Base-by-base conservation (phyloP, 352 stramenopile genomes). In the Pythium apleroticum region DNA sequence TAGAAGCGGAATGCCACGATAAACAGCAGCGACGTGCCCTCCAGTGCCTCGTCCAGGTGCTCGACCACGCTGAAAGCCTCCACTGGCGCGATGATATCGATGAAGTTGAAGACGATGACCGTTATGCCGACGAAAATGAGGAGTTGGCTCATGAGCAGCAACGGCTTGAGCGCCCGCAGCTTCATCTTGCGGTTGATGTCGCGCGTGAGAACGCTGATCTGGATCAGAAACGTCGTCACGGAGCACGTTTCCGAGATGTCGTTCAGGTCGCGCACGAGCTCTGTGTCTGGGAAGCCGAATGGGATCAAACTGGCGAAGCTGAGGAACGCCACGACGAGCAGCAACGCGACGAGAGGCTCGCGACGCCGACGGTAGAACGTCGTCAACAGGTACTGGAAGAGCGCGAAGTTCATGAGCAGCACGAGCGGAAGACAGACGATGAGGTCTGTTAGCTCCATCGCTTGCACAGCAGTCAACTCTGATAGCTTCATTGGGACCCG, bases 291-390 rank as follows among this genome's bases (percentile, higher is more conserved):
- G 30, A 71, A 57, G 5, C 65, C 57, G 43, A 74, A 69, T 0
- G 68, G 66, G 11, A 78, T 52, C n/a, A 77, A 46, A 25, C 31
- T 50, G 6, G 57, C 57, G 52, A 76, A 77, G 31, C 68, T 61
- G 27, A 72, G n/a, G 27, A 71, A 52, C 0, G 58, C 63, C 9
- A 60, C 56, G 0, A 22, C 7, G 4, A 77, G 60, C 19, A 78
- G 52, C 10, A 77, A 15, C 0, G 20, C 27, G 10, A 74, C 60
- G 6, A 28, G 53, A 17, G 45, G 70, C 25, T 76, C 60, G 8
- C 25, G 33, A n/a, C 54, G 62, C 14, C 43, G 60, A 7, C 17
- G 35, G n/a, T 31, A 70, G n/a, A 48, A 65, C 2, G 25, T 52
- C 1, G 54, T 59, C 49, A 60, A n/a, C 3, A 70, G 22, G 37